Evolutionary conservation across 805 yeast genomes (phyloP).

Genomic region (Lachancea thermotolerans): DNA sequence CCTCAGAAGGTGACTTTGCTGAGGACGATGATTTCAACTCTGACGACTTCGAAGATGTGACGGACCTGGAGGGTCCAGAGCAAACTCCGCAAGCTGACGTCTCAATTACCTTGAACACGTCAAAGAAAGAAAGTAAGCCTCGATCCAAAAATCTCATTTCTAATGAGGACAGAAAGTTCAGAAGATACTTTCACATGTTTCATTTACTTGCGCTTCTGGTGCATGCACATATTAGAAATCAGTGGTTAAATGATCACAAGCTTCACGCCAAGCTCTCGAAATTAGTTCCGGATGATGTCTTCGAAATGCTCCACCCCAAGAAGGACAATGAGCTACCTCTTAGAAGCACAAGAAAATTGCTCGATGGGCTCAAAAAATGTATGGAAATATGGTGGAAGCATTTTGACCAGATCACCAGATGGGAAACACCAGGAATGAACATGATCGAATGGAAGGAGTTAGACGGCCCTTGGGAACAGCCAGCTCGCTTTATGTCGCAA

Average conservation of each 20-base stretch:
- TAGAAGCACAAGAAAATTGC: conserved; percentile 51
- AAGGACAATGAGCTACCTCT: conserved; percentile 33
- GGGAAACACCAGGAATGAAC: conserved; percentile 31
- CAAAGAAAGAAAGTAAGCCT: conserved; percentile 9
- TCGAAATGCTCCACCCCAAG: conserved; percentile 44
- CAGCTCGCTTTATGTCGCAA: conserved; percentile 25
- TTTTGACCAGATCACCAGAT: conserved; percentile 41
- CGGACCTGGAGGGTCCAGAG: conserved; percentile 12
- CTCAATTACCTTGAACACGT: conserved; percentile 21
- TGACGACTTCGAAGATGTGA: conserved; percentile 21
- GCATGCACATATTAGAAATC: conserved; percentile 64
- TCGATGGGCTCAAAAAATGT: conserved; percentile 69
- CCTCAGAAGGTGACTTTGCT: neutral
- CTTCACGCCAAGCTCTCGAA: conserved; percentile 38
- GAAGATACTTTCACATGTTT: conserved; percentile 53
- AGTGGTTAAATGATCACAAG: conserved; percentile 56
- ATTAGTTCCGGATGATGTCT: conserved; percentile 42
- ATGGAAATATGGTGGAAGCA: conserved; percentile 54
- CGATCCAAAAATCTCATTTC: conserved; percentile 34
- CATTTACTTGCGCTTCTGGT: conserved; percentile 51
- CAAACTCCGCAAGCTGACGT: conserved; percentile 21
- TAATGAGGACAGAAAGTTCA: conserved; percentile 46
- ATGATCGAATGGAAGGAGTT: conserved; percentile 45
- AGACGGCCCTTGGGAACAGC: conserved; percentile 16
- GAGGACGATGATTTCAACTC: conserved; percentile 22